Evolutionary conservation across 495 filamentous ascomycete species (phyloP).

Genomic region (Penicillium canariense): DNA sequence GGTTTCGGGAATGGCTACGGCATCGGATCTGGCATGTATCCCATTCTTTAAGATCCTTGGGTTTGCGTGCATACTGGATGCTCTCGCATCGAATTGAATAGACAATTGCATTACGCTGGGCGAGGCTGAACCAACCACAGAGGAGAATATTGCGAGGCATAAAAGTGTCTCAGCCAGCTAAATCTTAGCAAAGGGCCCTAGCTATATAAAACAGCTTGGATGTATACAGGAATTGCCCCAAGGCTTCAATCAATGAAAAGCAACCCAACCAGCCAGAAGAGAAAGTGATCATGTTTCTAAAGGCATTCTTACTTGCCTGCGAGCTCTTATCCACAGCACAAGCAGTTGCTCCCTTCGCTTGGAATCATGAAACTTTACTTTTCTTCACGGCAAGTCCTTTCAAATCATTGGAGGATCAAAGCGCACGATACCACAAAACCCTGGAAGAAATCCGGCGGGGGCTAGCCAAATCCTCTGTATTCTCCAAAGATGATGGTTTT

Average conservation of each 20-base stretch:
- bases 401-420: constrained; percentile 50
- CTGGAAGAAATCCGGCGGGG: too few species aligned
- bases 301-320: constrained; percentile 1
- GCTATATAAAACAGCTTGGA: not conserved
- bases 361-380: constrained; percentile 35
- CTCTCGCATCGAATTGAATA: constrained; percentile 21
- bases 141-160: not conserved
- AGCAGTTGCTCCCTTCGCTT: constrained; percentile 14
- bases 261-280: not conserved
- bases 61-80: constrained; percentile 18
- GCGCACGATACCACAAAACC: too few species aligned
- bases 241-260: not conserved
- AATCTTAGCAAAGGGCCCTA: not conserved
- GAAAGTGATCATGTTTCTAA: constrained; percentile 2
- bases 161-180: not conserved
- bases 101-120: constrained; percentile 23
- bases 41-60: constrained; percentile 20
- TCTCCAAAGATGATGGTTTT: too few species aligned
- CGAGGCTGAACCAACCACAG: not conserved
- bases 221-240: not conserved
- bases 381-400: constrained; percentile 38
- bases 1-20: constrained; percentile 17
- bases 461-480: too few species aligned
- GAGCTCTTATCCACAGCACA: constrained; percentile 2
- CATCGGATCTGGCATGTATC: constrained; percentile 13